Evolutionary conservation across 1,139 yeast genomes (phyloP), one percentile per base, ranked within the genome.

Genomic region (Candida gigantensis): DNA sequence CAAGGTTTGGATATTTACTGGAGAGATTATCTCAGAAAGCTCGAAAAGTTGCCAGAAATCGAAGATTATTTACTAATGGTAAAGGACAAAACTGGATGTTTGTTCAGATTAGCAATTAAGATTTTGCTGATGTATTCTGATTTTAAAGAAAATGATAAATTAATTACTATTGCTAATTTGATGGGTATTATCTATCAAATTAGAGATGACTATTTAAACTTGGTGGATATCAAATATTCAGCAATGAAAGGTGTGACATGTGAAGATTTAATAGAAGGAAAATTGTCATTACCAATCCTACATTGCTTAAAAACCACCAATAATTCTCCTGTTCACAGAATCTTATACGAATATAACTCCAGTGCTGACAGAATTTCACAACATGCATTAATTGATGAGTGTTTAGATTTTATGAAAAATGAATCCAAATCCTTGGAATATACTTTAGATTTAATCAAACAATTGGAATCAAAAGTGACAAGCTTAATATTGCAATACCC

Each of bases 201-300:
- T 28, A 72, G 86, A 46, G 97, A 89, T 53, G 96, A 88, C 55
- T 81, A 81, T 48, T 60, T 84, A 46, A 86, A 87, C 52, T 60
- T 86, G 35, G 71, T 71, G 18, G 78, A 77, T 40, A 17, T 30
- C 14, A 11, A 24, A 14, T 81, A 85, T 60, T 55, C 66, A 18
- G 67, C 71, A 24, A 79, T 81, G 66, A 88, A 89, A 58, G 96
- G 96, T 0, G 34, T 52, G 9, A 78, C 74, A 38, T 88, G 95
- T 36, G 96, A 89, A 50, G 97, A 89, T 53, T 71, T 89, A 26
- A 77, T 89, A 0, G 97, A 89, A 57, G 97, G 97, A 0, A 90
- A 89, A 58, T 76, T 84, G 42, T 84, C 95, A 1, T 82, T 86
- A 44, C 96, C 96, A 0, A 79, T 89, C 6, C 74, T 88, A 24